Conservation (phyloP, 805 yeast species). For the Suhomyces sp. region DNA sequence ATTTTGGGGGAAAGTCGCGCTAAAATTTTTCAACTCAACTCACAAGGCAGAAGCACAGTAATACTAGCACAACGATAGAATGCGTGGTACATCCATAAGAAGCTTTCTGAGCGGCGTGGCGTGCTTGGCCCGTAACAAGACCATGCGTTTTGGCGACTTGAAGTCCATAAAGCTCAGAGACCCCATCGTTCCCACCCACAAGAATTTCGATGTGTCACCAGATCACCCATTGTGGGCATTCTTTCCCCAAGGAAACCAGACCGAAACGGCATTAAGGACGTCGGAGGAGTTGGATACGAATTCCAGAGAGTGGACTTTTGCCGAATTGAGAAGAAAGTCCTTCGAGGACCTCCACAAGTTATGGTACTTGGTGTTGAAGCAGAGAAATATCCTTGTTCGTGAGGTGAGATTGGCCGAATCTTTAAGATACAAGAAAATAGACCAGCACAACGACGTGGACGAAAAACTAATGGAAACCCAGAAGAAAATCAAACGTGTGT, state of each 20-base stretch:
- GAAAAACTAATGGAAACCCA: constrained; percentile 35
- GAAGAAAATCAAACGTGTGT: constrained; percentile 73
- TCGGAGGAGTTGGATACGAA: constrained; percentile 48
- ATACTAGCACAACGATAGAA: background rate
- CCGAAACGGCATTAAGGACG: constrained; percentile 54
- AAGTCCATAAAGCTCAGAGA: constrained; percentile 57
- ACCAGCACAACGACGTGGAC: constrained; percentile 40
- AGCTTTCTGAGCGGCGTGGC: constrained; percentile 33
- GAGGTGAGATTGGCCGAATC: constrained; percentile 60
- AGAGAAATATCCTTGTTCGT: constrained; percentile 73
- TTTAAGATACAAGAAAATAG: constrained; percentile 23
- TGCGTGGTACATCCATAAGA: constrained; percentile 3
- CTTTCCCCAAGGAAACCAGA: constrained; percentile 53
- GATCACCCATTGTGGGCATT: constrained; percentile 97
- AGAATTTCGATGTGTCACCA: constrained; percentile 67
- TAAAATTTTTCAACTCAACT: constrained; percentile 3
- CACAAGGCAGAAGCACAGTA: background rate
- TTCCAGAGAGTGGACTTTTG: constrained; percentile 81
- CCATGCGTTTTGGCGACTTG: constrained; percentile 19
- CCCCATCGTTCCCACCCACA: constrained; percentile 82
- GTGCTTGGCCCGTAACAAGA: constrained; percentile 38
- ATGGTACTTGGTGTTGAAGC: constrained; percentile 86
- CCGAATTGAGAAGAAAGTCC: constrained; percentile 85
- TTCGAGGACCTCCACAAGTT: constrained; percentile 88
- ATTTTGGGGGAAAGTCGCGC: constrained; percentile 3